These are phyloP conservation scores for Epichloe sibirici DNA, from an alignment of 2,329 filamentous ascomycete genomes.

Conservation along the genomic window DNA sequence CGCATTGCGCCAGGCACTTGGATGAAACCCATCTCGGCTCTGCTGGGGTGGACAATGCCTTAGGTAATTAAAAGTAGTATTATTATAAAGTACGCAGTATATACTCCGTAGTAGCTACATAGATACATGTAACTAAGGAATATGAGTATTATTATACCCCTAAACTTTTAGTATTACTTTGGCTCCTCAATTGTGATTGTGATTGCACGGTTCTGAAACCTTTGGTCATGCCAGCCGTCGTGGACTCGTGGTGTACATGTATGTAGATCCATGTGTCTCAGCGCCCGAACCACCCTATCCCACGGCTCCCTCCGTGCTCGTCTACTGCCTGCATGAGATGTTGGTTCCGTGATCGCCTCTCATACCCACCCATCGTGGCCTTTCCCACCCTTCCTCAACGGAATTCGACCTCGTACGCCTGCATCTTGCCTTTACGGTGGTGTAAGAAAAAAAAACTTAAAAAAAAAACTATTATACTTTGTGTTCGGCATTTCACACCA, in stretches of 20 bases:
- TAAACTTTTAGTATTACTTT: no score
- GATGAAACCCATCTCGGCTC: background rate
- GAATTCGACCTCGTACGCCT: no score
- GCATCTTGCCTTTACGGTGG: background rate
- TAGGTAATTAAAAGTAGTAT: no score
- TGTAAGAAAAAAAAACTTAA: background rate
- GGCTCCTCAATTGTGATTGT: no score
- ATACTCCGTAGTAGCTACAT: no score
- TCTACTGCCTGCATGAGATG: background rate
- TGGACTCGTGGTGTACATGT: background rate
- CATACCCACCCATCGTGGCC: no score
- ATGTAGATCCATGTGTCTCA: constrained; percentile 3
- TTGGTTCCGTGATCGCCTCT: background rate
- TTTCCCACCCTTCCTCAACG: no score
- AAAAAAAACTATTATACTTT: background rate
- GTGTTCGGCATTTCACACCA: background rate
- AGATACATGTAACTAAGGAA: no score
- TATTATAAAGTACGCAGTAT: no score
- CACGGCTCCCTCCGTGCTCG: background rate
- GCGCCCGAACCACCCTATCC: constrained; percentile 13
- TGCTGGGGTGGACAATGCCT: no score
- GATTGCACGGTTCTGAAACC: background rate
- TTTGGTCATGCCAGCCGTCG: background rate
- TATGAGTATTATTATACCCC: no score
- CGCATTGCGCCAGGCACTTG: background rate